Evolutionary conservation across 768 basidiomycete genomes (phyloP).

Genomic region (Pleurotus salmoneostramineus): DNA sequence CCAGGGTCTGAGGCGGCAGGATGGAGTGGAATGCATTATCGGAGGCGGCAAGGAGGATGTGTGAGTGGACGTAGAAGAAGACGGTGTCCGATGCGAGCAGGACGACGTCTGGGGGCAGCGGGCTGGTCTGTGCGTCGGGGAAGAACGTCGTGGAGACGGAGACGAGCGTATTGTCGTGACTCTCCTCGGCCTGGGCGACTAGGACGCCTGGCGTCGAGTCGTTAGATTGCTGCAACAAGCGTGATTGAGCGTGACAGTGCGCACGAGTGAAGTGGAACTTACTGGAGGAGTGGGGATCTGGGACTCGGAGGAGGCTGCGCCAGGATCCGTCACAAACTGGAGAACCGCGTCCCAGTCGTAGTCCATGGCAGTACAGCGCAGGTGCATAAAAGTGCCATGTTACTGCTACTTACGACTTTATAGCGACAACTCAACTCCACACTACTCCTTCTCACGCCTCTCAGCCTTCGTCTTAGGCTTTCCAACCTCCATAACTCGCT

Average conservation of each 20-base stretch:
- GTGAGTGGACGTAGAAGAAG: slow-evolving; percentile 22
- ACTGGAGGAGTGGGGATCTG: neutral
- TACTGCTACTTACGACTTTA: too few relatives aligned
- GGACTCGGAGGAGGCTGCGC: too few relatives aligned
- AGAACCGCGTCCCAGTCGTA: too few relatives aligned
- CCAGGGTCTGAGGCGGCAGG: neutral
- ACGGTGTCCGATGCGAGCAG: slow-evolving; percentile 20
- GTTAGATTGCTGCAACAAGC: neutral
- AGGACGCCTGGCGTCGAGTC: neutral
- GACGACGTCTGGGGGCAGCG: slow-evolving; percentile 11
- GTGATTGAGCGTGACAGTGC: neutral
- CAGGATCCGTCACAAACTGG: too few relatives aligned
- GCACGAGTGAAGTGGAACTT: neutral
- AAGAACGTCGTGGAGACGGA: neutral
- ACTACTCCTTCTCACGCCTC: too few relatives aligned
- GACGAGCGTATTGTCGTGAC: neutral
- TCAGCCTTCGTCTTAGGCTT: too few relatives aligned
- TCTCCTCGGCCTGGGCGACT: neutral
- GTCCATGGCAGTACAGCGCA: too few relatives aligned
- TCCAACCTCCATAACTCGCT: too few relatives aligned
- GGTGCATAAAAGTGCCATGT: too few relatives aligned
- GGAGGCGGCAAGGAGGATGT: slow-evolving; percentile 14
- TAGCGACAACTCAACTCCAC: too few relatives aligned
- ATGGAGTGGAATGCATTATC: slow-evolving; percentile 14
- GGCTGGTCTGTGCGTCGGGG: neutral